Evolutionary conservation across 2,329 filamentous ascomycete genomes (phyloP).

Genomic region (Hypoxylon sp.): DNA sequence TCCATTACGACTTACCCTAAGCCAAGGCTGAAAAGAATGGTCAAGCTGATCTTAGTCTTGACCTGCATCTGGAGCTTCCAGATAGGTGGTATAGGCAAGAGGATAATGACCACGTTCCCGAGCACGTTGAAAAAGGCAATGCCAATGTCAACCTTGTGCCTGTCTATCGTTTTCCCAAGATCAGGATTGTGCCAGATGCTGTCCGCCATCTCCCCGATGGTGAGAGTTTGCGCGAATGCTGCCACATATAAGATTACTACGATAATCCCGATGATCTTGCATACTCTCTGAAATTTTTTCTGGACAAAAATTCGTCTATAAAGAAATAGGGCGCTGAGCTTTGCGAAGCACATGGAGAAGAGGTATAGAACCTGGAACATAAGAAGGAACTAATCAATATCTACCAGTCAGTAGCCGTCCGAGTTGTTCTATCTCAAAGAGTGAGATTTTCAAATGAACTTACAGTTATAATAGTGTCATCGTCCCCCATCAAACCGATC

Average conservation of each 20-base stretch:
- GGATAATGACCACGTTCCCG: constrained; percentile 63
- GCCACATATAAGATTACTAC: constrained; percentile 46
- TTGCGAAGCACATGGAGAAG: constrained; percentile 53
- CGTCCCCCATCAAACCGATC: not conserved
- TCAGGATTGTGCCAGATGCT: constrained; percentile 50
- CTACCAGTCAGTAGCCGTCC: constrained; percentile 1
- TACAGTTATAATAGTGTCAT: constrained; percentile 3
- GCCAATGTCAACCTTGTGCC: constrained; percentile 52
- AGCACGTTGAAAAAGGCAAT: constrained; percentile 60
- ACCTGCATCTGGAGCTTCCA: constrained; percentile 61
- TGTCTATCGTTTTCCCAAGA: constrained; percentile 43
- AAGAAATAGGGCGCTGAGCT: constrained; percentile 56
- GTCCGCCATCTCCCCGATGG: constrained; percentile 42
- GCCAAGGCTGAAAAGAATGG: constrained; percentile 61
- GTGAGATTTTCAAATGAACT: constrained; percentile 1
- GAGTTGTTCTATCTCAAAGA: not conserved
- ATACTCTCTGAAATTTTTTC: constrained; percentile 26
- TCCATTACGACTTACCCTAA: constrained; percentile 56
- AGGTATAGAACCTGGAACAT: constrained; percentile 54
- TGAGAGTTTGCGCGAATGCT: constrained; percentile 40
- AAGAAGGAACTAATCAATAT: constrained; percentile 49
- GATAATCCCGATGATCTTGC: constrained; percentile 39
- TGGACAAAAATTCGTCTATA: constrained; percentile 55
- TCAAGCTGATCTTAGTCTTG: constrained; percentile 60
- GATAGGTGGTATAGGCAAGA: constrained; percentile 64